Percentiles rank a stretch among this genome's conserved stretches.
phyloP scores from a whole-genome alignment of 140 eudicot species.

The Ambrosia hybrid region DNA sequence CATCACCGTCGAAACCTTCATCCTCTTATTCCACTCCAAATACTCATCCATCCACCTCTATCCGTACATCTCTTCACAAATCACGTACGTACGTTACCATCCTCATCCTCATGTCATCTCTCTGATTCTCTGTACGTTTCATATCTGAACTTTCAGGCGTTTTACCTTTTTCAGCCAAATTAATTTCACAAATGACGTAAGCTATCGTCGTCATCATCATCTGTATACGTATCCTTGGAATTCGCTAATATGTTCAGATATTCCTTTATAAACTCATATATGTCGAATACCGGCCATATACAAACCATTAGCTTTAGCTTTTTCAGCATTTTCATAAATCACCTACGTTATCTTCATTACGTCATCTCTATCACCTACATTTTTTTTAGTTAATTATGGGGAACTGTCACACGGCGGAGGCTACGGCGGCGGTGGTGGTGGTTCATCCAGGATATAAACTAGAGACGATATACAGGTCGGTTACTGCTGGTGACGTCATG shows the following conservation, averaged over 20 bases:
- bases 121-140: no score
- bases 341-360: no score
- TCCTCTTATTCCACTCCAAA: not conserved
- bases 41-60: constrained; percentile 17
- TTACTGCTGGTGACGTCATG: constrained; percentile 74
- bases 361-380: no score
- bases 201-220: constrained; percentile 1
- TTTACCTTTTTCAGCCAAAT: no score
- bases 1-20: constrained; percentile 29
- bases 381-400: constrained; percentile 45
- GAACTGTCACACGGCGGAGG: constrained; percentile 89
- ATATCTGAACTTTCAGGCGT: no score
- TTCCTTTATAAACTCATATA: no score
- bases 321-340: no score
- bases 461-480: constrained; percentile 64
- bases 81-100: not conserved
- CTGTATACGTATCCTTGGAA: not conserved
- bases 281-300: no score
- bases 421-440: constrained; percentile 61
- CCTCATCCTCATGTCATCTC: no score
- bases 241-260: not conserved
- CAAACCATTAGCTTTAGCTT: no score
- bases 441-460: constrained; percentile 64
- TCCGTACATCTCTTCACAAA: constrained; percentile 4
- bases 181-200: no score